Evolutionary conservation across 2,329 filamentous ascomycete species (phyloP), one percentile per base, ranked within the genome.

Genomic region (Alternaria hordeiaustralica): DNA sequence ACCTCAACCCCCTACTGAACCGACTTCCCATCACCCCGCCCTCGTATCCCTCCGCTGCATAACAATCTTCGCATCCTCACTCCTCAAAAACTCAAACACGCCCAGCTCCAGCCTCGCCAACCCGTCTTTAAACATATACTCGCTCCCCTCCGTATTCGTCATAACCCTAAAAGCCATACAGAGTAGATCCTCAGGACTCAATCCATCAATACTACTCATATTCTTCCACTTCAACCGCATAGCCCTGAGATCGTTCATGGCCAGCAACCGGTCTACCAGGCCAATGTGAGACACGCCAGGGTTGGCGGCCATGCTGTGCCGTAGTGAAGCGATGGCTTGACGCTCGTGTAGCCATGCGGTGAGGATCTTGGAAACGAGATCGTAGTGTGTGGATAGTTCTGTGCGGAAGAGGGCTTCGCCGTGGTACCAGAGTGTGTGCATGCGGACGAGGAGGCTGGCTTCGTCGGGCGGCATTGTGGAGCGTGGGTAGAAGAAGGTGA

Each of bases 221-320:
- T 75, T 75, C 65, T 78, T 79, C 77, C 77, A 79, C 62, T 77
- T 78, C 26, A 78, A 58, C 12, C 75, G 62, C 70, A 78, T 74
- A 7, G 75, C 69, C 20, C 77, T 67, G 9, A 79, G 66, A 44
- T 79, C 77, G 50, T 79, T 79, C 71, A 79, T 75, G 0, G 76
- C 76, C 1, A 79, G 61, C 1, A 79, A 64, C 1, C 76, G 72
- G 33, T 78, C 77, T 15, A 76, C 71, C 13, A 78, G 69, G 23
- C 72, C 76, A 3, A 71, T 54, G 20, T 71, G 68, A 3, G 59
- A 65, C 9, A 76, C 65, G 10, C 74, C 74, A 5, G 77, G 75
- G 15, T 70, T 67, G 5, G 64, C 57, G 0, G 71, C 62, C 49
- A 79, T 61, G 2, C 68, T 63, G 53, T 73, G 71, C 3, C 69